phyloP scores from a whole-genome alignment of 768 basidiomycete species.

The Hemileccinum rubropunctum region DNA sequence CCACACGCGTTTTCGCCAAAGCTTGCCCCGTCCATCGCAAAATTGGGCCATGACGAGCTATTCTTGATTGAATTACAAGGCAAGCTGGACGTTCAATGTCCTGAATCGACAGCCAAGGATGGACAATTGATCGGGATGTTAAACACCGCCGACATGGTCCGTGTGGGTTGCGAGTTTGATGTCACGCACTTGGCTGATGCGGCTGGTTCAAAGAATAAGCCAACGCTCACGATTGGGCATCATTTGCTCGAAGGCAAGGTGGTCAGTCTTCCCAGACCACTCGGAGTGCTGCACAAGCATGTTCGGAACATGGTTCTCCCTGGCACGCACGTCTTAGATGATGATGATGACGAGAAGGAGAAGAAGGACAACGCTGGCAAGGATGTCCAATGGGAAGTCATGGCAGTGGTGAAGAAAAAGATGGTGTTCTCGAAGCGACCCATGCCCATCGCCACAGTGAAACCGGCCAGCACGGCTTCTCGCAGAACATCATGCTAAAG shows the following conservation, averaged over 20 bases:
- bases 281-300: slow-evolving; percentile 63
- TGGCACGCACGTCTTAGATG: neutral
- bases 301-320: slow-evolving; percentile 1
- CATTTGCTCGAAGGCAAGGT: slow-evolving; percentile 90
- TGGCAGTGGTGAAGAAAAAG: slow-evolving; percentile 76
- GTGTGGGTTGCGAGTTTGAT: slow-evolving; percentile 21
- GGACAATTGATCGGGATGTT: slow-evolving; percentile 80
- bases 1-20: slow-evolving; percentile 35
- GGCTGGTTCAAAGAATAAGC: slow-evolving; percentile 62
- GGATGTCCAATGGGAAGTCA: slow-evolving; percentile 52
- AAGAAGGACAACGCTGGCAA: neutral
- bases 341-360: neutral
- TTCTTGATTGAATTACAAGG: slow-evolving; percentile 90
- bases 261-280: slow-evolving; percentile 69
- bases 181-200: slow-evolving; percentile 2
- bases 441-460: slow-evolving; percentile 55
- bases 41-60: slow-evolving; percentile 75
- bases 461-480: slow-evolving; percentile 23
- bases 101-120: slow-evolving; percentile 48
- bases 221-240: slow-evolving; percentile 80
- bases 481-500: slow-evolving; percentile 4
- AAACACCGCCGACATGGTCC: slow-evolving; percentile 59
- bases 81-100: slow-evolving; percentile 64
- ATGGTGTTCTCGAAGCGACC: slow-evolving; percentile 82
- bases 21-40: slow-evolving; percentile 63